Evolutionary conservation across 495 filamentous ascomycete species (phyloP).

Genomic region (Astrocystis sublimbata): DNA sequence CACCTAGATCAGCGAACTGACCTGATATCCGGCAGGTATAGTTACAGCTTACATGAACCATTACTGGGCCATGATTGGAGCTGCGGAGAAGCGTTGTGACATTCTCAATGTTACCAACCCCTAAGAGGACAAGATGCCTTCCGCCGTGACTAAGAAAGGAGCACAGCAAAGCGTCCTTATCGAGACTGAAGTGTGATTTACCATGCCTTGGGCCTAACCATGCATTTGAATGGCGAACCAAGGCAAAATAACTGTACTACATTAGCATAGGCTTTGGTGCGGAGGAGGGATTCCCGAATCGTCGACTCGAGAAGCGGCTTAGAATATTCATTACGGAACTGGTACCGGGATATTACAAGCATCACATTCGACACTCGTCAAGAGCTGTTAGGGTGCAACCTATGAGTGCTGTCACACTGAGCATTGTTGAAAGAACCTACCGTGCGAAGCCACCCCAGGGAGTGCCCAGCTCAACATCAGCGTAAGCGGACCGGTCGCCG

Average conservation of each 20-base stretch:
- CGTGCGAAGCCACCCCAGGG: slow-evolving; percentile 54
- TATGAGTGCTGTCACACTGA: background rate
- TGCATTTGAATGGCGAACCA: slow-evolving; percentile 75
- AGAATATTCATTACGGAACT: background rate
- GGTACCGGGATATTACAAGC: background rate
- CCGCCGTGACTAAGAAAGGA: slow-evolving; percentile 79
- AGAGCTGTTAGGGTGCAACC: background rate
- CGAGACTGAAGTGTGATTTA: slow-evolving; percentile 59
- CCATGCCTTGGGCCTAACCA: slow-evolving; percentile 93
- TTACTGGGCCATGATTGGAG: slow-evolving; percentile 63
- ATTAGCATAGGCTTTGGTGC: slow-evolving; percentile 19
- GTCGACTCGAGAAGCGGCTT: background rate
- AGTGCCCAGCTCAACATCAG: slow-evolving; percentile 60
- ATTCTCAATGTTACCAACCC: slow-evolving; percentile 74
- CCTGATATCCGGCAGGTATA: background rate
- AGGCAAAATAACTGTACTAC: slow-evolving; percentile 65
- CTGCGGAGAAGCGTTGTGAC: slow-evolving; percentile 70
- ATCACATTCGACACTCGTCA: background rate
- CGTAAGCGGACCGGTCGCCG: slow-evolving; percentile 56
- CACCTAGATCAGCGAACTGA: background rate
- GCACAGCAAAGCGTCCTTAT: slow-evolving; percentile 76
- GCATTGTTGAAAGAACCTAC: slow-evolving; percentile 34
- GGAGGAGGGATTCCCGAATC: background rate
- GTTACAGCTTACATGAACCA: slow-evolving; percentile 58
- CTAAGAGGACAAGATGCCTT: slow-evolving; percentile 76